Evolutionary conservation across 1,139 yeast genomes (phyloP).

Genomic region (Candida mesenterica): DNA sequence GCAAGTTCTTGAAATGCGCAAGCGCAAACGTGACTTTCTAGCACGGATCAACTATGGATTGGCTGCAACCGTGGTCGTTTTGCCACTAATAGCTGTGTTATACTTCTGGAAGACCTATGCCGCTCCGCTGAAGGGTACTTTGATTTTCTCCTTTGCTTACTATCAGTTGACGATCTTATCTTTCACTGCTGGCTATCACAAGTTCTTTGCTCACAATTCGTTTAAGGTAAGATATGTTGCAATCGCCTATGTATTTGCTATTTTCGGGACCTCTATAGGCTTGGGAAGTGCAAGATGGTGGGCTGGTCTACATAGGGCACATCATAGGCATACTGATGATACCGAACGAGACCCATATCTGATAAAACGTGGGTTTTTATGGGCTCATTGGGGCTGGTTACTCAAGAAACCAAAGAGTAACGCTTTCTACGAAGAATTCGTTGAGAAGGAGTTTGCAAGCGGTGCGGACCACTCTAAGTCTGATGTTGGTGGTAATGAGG

Average conservation of each 20-base stretch:
- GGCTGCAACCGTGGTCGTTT: conserved; percentile 19
- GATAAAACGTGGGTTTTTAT: conserved; percentile 54
- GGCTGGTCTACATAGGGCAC: conserved; percentile 68
- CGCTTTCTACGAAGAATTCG: conserved; percentile 33
- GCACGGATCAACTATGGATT: conserved; percentile 23
- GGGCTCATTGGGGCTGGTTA: conserved; percentile 68
- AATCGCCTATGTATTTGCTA: conserved; percentile 45
- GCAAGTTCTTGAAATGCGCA: conserved; percentile 19
- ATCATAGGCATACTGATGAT: conserved; percentile 63
- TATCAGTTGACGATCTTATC: conserved; percentile 42
- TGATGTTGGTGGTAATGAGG: conserved; percentile 14
- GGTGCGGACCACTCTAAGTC: too few species aligned
- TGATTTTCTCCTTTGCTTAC: conserved; percentile 35
- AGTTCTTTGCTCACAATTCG: conserved; percentile 63
- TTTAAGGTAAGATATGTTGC: conserved; percentile 36
- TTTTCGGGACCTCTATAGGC: conserved; percentile 61
- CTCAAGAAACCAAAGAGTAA: conserved; percentile 48
- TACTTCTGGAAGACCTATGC: conserved; percentile 13
- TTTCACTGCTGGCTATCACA: conserved; percentile 59
- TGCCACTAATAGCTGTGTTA: conserved; percentile 19
- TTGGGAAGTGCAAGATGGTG: conserved; percentile 62
- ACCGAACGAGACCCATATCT: conserved; percentile 69
- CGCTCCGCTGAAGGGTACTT: conserved; percentile 23
- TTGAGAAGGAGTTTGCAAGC: conserved; percentile 43
- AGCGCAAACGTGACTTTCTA: conserved; percentile 23